Evolutionary conservation across 768 basidiomycete genomes (phyloP).

Genomic region (Lepiota venenata): DNA sequence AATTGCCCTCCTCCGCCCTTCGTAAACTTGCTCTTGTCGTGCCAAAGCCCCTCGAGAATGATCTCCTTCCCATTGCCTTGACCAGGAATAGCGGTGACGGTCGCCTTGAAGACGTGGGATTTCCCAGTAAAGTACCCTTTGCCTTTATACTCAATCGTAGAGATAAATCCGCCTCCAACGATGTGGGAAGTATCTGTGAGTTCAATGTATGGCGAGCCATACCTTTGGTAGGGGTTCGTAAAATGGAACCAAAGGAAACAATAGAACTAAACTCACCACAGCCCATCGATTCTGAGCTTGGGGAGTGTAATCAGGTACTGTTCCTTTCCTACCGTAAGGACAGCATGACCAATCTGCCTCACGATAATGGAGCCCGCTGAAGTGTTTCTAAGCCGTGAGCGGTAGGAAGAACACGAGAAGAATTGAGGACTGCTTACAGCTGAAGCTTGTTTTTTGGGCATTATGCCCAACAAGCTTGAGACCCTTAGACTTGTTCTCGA

Average conservation of each 20-base stretch:
- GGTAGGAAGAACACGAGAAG: background rate
- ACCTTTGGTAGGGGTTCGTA: conserved; percentile 21
- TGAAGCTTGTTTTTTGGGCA: conserved; percentile 95
- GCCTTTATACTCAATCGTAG: conserved; percentile 90
- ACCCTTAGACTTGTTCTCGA: conserved; percentile 78
- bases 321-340: conserved; percentile 61
- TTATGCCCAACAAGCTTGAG: conserved; percentile 81
- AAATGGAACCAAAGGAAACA: background rate
- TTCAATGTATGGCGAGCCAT: conserved; percentile 90
- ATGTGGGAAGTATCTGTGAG: conserved; percentile 82
- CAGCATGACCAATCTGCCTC: conserved; percentile 93
- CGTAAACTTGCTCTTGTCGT: conserved; percentile 54
- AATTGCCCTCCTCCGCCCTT: conserved; percentile 51
- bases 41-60: conserved; percentile 81
- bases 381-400: background rate
- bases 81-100: conserved; percentile 50
- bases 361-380: conserved; percentile 75
- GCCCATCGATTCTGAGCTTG: conserved; percentile 86
- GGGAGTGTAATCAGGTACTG: conserved; percentile 92
- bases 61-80: conserved; percentile 36
- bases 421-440: conserved; percentile 38
- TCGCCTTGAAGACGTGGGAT: conserved; percentile 89
- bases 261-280: conserved; percentile 51
- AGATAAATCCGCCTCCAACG: conserved; percentile 37
- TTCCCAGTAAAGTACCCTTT: conserved; percentile 95